Evolutionary conservation across 202 grass and related monocot genomes (phyloP).

Genomic region (Cymbopogon flexuosus): DNA sequence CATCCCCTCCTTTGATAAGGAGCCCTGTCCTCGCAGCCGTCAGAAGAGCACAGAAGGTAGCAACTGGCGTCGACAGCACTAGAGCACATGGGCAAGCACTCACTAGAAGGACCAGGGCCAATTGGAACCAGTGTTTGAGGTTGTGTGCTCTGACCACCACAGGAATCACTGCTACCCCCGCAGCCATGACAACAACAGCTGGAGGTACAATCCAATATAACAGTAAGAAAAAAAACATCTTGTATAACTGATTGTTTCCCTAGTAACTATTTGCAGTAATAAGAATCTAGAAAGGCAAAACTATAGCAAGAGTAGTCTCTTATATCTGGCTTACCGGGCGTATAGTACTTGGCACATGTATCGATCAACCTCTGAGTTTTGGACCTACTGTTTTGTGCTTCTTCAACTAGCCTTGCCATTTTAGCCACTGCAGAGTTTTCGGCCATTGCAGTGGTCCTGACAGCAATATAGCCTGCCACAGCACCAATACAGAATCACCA

Average conservation of each 20-base stretch:
- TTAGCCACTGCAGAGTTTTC: constrained; percentile 81
- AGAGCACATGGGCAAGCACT: constrained; percentile 91
- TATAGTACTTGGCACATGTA: constrained; percentile 86
- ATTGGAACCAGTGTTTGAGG: constrained; percentile 54
- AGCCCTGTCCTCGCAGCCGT: constrained; percentile 70
- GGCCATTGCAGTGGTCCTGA: constrained; percentile 77
- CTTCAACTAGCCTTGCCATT: constrained; percentile 92
- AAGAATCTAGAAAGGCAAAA: background rate
- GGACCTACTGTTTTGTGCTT: constrained; percentile 91
- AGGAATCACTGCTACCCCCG: constrained; percentile 60
- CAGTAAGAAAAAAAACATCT: constrained; percentile 7
- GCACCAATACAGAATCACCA: constrained; percentile 17
- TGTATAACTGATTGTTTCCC: background rate
- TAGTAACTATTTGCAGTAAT: background rate
- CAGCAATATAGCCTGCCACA: constrained; percentile 81
- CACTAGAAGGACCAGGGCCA: constrained; percentile 83
- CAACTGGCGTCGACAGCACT: constrained; percentile 80
- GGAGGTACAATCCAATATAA: constrained; percentile 34
- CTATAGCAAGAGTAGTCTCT: background rate
- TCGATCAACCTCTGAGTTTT: constrained; percentile 76
- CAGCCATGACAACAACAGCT: constrained; percentile 73
- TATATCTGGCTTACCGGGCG: constrained; percentile 50
- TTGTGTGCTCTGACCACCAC: constrained; percentile 39
- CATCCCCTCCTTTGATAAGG: constrained; percentile 91
- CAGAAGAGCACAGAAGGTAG: constrained; percentile 84